These are phyloP conservation scores for Fraxinus sp. DNA, from an alignment of 305 asterid species.

Conservation along the genomic window DNA sequence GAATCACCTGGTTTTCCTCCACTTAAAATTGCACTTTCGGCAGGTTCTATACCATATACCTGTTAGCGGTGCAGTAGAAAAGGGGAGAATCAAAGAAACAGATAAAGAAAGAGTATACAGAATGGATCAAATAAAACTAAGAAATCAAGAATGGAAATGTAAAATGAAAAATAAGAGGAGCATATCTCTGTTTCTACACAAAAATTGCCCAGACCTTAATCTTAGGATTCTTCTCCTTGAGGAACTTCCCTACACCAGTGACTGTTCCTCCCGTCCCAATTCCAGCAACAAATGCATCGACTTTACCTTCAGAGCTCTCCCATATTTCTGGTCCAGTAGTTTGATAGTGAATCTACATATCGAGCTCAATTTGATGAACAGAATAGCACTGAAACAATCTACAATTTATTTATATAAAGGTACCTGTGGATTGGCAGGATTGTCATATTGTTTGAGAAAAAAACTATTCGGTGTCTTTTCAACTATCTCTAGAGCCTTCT, in stretches of 20 bases:
- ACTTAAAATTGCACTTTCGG: constrained; percentile 42
- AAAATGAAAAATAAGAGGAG: not conserved
- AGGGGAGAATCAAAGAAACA: not conserved
- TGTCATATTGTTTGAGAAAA: constrained; percentile 42
- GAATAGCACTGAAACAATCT: not conserved
- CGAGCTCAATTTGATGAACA: constrained; percentile 9
- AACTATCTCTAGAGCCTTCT: constrained; percentile 33
- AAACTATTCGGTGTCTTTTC: constrained; percentile 38
- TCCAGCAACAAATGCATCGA: constrained; percentile 41
- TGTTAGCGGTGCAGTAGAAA: not conserved
- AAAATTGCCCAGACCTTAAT: constrained; percentile 25
- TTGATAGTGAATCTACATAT: constrained; percentile 41
- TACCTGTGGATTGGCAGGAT: constrained; percentile 50
- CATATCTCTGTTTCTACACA: not conserved
- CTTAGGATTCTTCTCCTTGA: constrained; percentile 44
- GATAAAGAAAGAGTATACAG: not conserved
- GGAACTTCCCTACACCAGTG: constrained; percentile 47
- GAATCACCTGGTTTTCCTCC: constrained; percentile 39
- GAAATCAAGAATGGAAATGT: not conserved
- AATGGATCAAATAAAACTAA: not conserved
- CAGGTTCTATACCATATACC: constrained; percentile 45
- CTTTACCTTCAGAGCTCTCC: constrained; percentile 37
- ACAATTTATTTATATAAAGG: not conserved
- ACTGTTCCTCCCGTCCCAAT: constrained; percentile 54
- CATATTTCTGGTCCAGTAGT: constrained; percentile 57